Conservation (phyloP, 202 grass and related monocot genomes). For the Zoysia matrella region DNA sequence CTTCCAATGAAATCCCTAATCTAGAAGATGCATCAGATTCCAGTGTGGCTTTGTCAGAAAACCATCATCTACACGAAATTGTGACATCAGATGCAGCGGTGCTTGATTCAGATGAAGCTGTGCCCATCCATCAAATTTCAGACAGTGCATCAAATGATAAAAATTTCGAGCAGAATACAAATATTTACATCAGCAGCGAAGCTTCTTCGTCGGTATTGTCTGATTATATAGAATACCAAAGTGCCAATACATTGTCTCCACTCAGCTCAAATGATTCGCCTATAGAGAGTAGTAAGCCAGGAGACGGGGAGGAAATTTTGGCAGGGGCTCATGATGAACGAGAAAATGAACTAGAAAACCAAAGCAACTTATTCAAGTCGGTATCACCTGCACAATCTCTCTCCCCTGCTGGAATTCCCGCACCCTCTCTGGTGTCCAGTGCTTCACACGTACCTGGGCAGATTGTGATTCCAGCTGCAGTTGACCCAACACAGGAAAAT, state of each 20-base stretch:
- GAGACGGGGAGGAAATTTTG: background rate
- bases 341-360: constrained; percentile 25
- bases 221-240: constrained; percentile 40
- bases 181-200: constrained; percentile 13
- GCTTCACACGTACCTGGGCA: constrained; percentile 67
- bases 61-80: constrained; percentile 46
- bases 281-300: background rate
- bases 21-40: constrained; percentile 39
- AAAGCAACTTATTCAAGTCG: constrained; percentile 36
- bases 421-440: constrained; percentile 63
- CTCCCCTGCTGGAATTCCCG: constrained; percentile 74
- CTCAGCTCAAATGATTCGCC: constrained; percentile 40
- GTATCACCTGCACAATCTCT: constrained; percentile 44
- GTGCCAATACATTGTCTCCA: constrained; percentile 27
- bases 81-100: constrained; percentile 39
- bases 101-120: constrained; percentile 58
- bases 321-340: background rate
- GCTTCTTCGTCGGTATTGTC: constrained; percentile 16
- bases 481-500: constrained; percentile 80
- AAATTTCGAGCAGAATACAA: constrained; percentile 39
- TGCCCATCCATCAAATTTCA: constrained; percentile 31
- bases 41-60: constrained; percentile 40
- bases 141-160: constrained; percentile 15
- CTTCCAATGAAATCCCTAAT: constrained; percentile 39
- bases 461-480: constrained; percentile 72